Evolutionary conservation across 2,329 filamentous ascomycete species (phyloP), one percentile per base, ranked within the genome.

Genomic region (Zasmidium cellare): DNA sequence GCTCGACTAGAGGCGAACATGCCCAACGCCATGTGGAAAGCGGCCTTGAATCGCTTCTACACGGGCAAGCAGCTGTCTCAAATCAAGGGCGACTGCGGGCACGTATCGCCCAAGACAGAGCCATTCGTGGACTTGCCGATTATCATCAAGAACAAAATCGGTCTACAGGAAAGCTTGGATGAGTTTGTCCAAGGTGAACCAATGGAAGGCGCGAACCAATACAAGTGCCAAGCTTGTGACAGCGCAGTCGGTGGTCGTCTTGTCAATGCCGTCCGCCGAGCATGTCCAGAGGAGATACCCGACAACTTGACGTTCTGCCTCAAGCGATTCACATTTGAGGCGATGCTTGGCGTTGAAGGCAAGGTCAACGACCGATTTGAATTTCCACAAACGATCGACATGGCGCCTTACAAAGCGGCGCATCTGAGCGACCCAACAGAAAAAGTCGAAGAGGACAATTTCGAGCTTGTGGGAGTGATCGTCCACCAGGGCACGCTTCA

Each of bases 141-240:
- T 71, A 92, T 97, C 67, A 96, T 99, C 69, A 96, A 96, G 73
- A 93, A 93, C 52, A 97, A 97, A 75, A 82, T 80, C 20, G 89
- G 81, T 28, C 82, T 99, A 1, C 82, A 91, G 67, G 92, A 97
- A 65, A 97, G 94, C 69, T 80, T 99, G 14, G 87, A 92, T 66
- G 91, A 93, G n/a, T 97, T 96, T 72, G 92, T 97, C 12, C 90
- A 96, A 71, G 94, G 94, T 3, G 94, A 99, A 75, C 87, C 94
- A 35, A 92, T 99, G 89, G 91, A 96, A 79, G 94, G 96, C 64
- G 87, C 87, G 85, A 97, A 99, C 79, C 97, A 96, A 76, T 99
- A 97, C 79, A 96, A 96, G 64, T 99, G 94, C 76, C 92, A 92
- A 25, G 89, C 86, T 3, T 99, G 94, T 72, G 90, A 91, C 61